Evolutionary conservation across 305 asterid species (phyloP), one percentile per base, ranked within the genome.

Genomic region (Withania somnifera): DNA sequence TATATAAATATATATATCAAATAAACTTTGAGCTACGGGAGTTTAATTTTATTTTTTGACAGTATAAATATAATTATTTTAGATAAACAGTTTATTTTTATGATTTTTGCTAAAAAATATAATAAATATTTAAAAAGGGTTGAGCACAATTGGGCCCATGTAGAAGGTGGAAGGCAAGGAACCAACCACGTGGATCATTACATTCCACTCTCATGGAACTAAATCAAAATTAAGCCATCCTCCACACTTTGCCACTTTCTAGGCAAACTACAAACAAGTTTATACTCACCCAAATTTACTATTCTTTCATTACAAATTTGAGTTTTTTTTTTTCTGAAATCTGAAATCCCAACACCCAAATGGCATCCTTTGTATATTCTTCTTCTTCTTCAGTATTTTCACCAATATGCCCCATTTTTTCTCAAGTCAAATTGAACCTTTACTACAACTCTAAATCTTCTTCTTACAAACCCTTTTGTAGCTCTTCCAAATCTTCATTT

Each of bases 401-500:
- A 26, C 56, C 77, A 50, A 60, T 61, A 13, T 89, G 77, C 82
- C 76, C 56, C 38, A 81, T 82, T 85, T 42, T 82, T 14, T 61
- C 85, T 4, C 84, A 77, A 53, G 76, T 84, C 63, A 91, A 92
- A 32, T 84, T 80, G 69, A 86, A 86, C n/a, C 28, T 73, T 6
- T 77, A 6, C 85, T 56, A 84, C 82, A 85, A 83, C n/a, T 20
- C 80, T 51, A n/a, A n/a, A n/a, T 84, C 89, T 60, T 11, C 67
- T 24, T 57, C 64, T 88, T 89, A 81, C 69, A 34, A 86, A 15
- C 32, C 87, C 20, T 34, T 7, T 30, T 76, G 90, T 51, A 87
- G 85, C 36, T 92, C 91, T 24, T 88, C 93, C 5, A 90, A 92
- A 64, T 90, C 95, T 6, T 52, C 86, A 22, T 17, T 91, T 84